Conservation (phyloP, 441 rosid species). For the Syzygium syzygioides region DNA sequence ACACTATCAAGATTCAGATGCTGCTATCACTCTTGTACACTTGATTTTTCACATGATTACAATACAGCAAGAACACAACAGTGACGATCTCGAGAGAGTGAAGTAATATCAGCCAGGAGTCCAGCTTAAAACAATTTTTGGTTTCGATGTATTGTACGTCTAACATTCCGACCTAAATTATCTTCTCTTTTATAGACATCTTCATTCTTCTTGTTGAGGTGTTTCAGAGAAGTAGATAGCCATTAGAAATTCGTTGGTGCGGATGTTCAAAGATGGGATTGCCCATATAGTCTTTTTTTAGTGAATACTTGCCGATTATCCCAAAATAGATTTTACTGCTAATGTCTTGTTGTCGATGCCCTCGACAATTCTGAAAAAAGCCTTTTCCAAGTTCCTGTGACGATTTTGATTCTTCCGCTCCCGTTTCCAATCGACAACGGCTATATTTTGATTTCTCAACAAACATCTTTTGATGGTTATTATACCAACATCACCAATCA, state of each 20-base stretch:
- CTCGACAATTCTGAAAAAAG: not conserved
- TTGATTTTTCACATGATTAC: not conserved
- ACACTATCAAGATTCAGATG: not conserved
- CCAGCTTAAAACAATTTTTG: not conserved
- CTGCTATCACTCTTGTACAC: not conserved
- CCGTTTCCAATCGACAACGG: not conserved
- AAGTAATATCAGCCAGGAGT: not conserved
- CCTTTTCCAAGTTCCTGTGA: not conserved
- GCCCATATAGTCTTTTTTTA: not conserved
- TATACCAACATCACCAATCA: not conserved
- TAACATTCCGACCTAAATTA: not conserved
- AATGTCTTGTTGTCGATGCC: not conserved
- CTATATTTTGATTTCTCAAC: not conserved
- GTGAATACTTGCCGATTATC: not conserved
- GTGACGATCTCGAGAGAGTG: not conserved
- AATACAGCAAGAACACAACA: not conserved
- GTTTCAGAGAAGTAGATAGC: not conserved
- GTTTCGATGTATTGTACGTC: not conserved
- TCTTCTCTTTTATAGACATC: not conserved
- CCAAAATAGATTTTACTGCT: not conserved
- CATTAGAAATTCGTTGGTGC: not conserved
- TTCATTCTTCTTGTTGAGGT: not conserved
- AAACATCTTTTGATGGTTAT: not conserved
- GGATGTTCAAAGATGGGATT: not conserved
- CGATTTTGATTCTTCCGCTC: not conserved